These are phyloP conservation scores for Barnettozyma wickerhamii DNA, from an alignment of 805 yeast species.

Conservation along the genomic window DNA sequence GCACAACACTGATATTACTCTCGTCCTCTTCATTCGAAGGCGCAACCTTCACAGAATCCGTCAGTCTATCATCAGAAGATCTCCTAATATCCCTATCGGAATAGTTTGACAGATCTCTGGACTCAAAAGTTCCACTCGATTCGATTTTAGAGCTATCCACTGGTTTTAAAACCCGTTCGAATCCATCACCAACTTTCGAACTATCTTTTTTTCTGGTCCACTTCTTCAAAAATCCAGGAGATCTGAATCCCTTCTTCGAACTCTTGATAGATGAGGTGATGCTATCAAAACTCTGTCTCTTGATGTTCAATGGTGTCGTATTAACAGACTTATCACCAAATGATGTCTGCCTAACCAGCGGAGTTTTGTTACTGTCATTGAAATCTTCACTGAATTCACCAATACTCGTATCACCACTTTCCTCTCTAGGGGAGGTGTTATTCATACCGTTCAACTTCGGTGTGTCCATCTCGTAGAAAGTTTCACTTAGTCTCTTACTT, in stretches of 20 bases:
- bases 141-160: conserved; percentile 6
- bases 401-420: background rate
- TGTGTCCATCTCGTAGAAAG: background rate
- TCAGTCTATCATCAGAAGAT: background rate
- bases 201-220: conserved; percentile 20
- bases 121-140: conserved; percentile 9
- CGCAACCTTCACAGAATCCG: background rate
- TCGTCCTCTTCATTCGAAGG: conserved; percentile 20
- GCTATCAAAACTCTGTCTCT: conserved; percentile 5
- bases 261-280: background rate
- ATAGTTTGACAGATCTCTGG: conserved; percentile 6
- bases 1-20: conserved; percentile 19
- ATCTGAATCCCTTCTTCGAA: conserved; percentile 9
- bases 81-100: background rate
- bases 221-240: conserved; percentile 21
- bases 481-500: background rate
- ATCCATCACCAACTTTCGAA: conserved; percentile 9
- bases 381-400: background rate
- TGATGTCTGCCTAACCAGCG: conserved; percentile 1
- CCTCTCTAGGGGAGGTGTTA: background rate
- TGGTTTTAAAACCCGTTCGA: conserved; percentile 18
- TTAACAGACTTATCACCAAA: conserved; percentile 6
- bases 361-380: conserved; percentile 7
- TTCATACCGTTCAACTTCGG: background rate
- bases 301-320: conserved; percentile 7